Conservation (phyloP, 495 filamentous ascomycete genomes). For the Lasiosphaeria ovina region DNA sequence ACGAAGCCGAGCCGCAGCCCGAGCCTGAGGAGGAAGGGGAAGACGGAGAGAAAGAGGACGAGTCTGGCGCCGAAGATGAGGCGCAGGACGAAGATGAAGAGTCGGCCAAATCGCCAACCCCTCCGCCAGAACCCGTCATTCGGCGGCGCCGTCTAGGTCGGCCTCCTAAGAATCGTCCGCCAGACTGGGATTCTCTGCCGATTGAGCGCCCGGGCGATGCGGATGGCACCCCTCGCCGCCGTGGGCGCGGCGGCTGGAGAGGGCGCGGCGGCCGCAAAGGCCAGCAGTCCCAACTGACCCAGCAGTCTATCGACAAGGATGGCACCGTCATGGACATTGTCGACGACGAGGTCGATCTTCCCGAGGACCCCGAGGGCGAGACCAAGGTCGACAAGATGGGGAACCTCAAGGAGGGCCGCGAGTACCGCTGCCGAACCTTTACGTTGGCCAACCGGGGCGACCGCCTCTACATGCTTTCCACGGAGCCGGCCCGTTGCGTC, state of each 20-base stretch:
- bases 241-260: constrained; percentile 66
- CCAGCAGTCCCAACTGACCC: constrained; percentile 63
- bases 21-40: constrained; percentile 30
- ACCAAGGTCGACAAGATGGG: constrained; percentile 89
- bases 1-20: constrained; percentile 35
- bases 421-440: constrained; percentile 93
- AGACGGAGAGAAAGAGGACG: constrained; percentile 38
- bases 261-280: constrained; percentile 72
- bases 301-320: constrained; percentile 90
- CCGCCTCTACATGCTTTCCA: constrained; percentile 94
- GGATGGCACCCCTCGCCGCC: constrained; percentile 57
- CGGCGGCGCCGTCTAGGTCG: constrained; percentile 80
- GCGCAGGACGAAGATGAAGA: constrained; percentile 43
- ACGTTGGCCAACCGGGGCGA: constrained; percentile 81
- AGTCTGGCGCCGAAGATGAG: constrained; percentile 40
- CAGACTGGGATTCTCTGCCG: constrained; percentile 65
- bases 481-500: constrained; percentile 92
- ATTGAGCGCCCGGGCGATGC: constrained; percentile 58
- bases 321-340: constrained; percentile 89
- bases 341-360: constrained; percentile 85
- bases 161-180: constrained; percentile 77
- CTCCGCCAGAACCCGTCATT: constrained; percentile 56
- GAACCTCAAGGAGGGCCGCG: constrained; percentile 72
- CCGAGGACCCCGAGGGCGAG: constrained; percentile 85
- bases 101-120: constrained; percentile 47